Base-by-base conservation (phyloP, 352 stramenopile species). In the Phytophthora melonis region DNA sequence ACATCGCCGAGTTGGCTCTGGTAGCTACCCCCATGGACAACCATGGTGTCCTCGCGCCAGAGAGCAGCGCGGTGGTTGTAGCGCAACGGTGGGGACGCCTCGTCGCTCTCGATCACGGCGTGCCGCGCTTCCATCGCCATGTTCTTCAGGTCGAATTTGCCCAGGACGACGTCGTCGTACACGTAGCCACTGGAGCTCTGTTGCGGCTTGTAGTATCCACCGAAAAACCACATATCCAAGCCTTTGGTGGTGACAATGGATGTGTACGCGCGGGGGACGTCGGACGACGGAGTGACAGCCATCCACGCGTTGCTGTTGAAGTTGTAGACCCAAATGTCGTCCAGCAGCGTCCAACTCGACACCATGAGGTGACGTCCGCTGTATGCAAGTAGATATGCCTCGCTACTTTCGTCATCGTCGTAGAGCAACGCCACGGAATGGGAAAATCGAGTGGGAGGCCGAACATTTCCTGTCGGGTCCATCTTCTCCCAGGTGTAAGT, bases 1-100 rank as follows among this genome's bases (percentile, higher is more conserved):
- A 94, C 49, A n/a, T 94, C 87, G 14, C 84, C 80, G 9, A 82
- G 81, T 43, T 92, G 84, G 8, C 67, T 82, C 72, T 92, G 84
- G 55, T 93, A 94, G 80, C 84, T 93, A 41, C 87, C 87, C 21
- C 87, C 87, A 39, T 92, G 77, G 63, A 94, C 73, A 1, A 94
- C 68, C 83, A 94, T 90, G 52, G 57, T 71, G 54, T 79, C 75
- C 58, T 73, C 73, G 0, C 69, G 64, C 87, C 87, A 94, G 19
- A 84, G 67, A 1, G 73, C 72, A 1, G 86, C 86, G 1, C 79
- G 73, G 56, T 94, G 87, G 49, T 91, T 93, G 69, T 94, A 94
- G 0, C 87, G 84, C 62, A 93, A 52, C 18, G 83, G 68, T 21
- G 87, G 87, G n/a, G 67, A 58, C 25, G 52, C 49, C 23, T 25